Evolutionary conservation across 1,284 basidiomycete genomes (phyloP), one percentile per base, ranked within the genome.

Genomic region (Peniophora sp.): DNA sequence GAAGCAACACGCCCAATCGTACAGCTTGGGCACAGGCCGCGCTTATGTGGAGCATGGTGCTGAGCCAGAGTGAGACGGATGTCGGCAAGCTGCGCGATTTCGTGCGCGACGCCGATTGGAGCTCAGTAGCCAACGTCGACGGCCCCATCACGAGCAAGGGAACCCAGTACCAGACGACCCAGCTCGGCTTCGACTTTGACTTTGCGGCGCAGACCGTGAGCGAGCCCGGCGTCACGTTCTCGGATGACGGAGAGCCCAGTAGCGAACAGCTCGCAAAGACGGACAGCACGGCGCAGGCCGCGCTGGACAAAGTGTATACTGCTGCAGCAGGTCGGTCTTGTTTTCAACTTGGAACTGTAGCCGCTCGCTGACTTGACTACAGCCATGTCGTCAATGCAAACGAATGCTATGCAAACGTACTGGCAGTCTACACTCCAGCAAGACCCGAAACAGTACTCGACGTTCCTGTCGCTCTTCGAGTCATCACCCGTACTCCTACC

Each of bases 381-480:
- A 83, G 83, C 81, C 1, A 78, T 80, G 11, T 77, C 81, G 1
- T 70, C 66, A 2, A 80, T 84, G 60, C 73, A 69, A 43, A 57
- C 69, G 53, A 66, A 60, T 5, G 74, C 80, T 5, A 61, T 85
- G 45, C 56, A 61, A 36, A 69, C 69, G 19, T 83, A 79, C 60
- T 85, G 83, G 83, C 67, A 66, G n/a, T 69, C 64, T 14, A 70
- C 72, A 41, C 66, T 85, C 16, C 70, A 71, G 47, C 77, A 78
- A 54, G 59, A 67, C n/a, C 53, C 65, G 2, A 56, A 59, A 22
- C 70, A 77, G 45, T 65, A 84, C 8, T 47, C 61, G 2, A 59
- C 52, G 2, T 84, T 85, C 61, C 63, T 77, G 43, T 65, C 71
- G 10, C 66, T 69, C 3, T 55, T 83, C 44, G 66, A 64, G 41